Evolutionary conservation across 2,329 filamentous ascomycete genomes (phyloP).

Genomic region (Lachnellula willkommii): DNA sequence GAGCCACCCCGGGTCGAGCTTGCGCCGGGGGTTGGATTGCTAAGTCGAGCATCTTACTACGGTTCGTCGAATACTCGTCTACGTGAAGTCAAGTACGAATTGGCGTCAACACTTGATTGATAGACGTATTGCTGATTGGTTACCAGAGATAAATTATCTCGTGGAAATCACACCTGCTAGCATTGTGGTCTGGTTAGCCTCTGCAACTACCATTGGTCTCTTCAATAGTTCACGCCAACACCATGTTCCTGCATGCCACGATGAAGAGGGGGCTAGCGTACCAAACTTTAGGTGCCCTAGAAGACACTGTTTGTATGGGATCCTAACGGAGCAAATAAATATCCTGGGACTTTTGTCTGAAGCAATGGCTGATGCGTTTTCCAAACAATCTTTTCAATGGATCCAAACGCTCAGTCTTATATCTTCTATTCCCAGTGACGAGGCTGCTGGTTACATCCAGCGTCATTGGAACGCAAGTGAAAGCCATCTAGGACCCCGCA

Average conservation of each 20-base stretch:
- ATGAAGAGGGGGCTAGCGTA: neutral
- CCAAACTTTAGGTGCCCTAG: neutral
- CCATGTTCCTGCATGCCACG: neutral
- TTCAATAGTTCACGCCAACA: neutral
- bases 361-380: neutral
- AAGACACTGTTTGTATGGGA: neutral
- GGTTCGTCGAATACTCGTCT: neutral
- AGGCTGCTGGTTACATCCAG: neutral
- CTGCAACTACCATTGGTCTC: neutral
- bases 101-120: neutral
- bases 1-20: slow-evolving; percentile 18
- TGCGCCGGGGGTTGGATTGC: slow-evolving; percentile 27
- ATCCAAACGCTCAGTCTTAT: neutral
- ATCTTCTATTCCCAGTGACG: neutral
- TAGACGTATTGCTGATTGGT: neutral
- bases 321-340: neutral
- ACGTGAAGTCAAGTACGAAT: neutral
- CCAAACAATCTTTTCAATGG: neutral
- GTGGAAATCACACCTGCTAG: neutral
- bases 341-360: neutral
- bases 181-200: neutral
- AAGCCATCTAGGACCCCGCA: neutral
- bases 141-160: neutral
- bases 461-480: neutral
- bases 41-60: slow-evolving; percentile 18